phyloP scores from a whole-genome alignment of 108 stramenopile species.

The Aurantiochytrium sp. region DNA sequence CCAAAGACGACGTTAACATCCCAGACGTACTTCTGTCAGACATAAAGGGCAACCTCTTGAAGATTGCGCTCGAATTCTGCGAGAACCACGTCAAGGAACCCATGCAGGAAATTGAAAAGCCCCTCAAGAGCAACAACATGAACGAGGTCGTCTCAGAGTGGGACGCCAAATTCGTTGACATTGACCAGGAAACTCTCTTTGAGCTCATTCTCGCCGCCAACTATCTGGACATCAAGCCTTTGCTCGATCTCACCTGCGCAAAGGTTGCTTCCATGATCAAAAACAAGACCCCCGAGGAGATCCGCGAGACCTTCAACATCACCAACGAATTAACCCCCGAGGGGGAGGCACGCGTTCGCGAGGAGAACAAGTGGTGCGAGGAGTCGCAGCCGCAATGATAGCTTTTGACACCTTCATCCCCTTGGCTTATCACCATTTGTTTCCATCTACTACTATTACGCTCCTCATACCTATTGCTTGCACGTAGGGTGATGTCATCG shows the following conservation, averaged over 20 bases:
- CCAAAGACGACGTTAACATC: not conserved
- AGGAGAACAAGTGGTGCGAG: constrained; percentile 99
- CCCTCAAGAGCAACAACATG: constrained; percentile 90
- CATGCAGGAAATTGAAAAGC: constrained; percentile 99
- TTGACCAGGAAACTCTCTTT: constrained; percentile 94
- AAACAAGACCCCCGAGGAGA: constrained; percentile 92
- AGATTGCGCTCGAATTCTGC: constrained; percentile 96
- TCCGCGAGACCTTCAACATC: constrained; percentile 93
- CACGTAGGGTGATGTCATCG: no score
- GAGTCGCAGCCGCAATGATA: constrained; percentile 64
- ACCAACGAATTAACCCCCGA: constrained; percentile 97
- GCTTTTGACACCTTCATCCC: not conserved
- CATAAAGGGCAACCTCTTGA: constrained; percentile 83
- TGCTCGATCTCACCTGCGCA: constrained; percentile 96
- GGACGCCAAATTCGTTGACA: constrained; percentile 96
- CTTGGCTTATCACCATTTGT: no score
- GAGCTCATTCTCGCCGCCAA: constrained; percentile 76
- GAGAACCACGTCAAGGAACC: constrained; percentile 74
- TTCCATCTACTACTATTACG: no score
- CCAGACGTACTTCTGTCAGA: constrained; percentile 91
- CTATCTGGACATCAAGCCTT: constrained; percentile 64
- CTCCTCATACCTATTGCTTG: no score
- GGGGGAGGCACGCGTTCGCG: constrained; percentile 97
- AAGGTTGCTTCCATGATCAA: constrained; percentile 74
- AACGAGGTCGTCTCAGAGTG: constrained; percentile 96